Conservation (phyloP, 345 rosid species). For the Dipteronia sinensis region DNA sequence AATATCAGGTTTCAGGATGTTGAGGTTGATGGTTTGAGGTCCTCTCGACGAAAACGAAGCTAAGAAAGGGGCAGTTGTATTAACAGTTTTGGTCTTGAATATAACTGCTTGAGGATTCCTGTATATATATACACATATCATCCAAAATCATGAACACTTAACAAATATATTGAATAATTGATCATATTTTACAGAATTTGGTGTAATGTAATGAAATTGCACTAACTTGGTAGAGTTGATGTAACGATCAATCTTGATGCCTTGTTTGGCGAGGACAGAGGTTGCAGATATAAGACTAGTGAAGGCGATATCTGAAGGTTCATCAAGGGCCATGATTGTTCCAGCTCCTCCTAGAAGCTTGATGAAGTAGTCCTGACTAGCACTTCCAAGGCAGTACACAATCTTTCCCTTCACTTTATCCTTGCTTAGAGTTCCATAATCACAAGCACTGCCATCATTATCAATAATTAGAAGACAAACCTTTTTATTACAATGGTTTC, state of each 20-base stretch:
- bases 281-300: constrained; percentile 45
- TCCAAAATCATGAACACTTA: too few species aligned
- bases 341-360: constrained; percentile 60
- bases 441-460: constrained; percentile 52
- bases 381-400: constrained; percentile 57
- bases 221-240: constrained; percentile 76
- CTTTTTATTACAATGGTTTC: too few species aligned
- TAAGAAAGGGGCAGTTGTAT: constrained; percentile 49
- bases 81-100: constrained; percentile 47
- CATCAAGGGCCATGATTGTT: constrained; percentile 35
- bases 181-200: too few species aligned
- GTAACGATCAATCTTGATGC: constrained; percentile 54
- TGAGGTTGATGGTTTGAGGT: constrained; percentile 54
- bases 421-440: constrained; percentile 50
- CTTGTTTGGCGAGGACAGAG: constrained; percentile 37
- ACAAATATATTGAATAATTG: too few species aligned
- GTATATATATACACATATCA: not conserved
- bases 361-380: constrained; percentile 50
- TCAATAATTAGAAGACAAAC: too few species aligned
- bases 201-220: too few species aligned
- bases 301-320: constrained; percentile 34
- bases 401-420: constrained; percentile 67
- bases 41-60: constrained; percentile 88
- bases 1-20: constrained; percentile 93
- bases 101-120: constrained; percentile 65